Evolutionary conservation across 2,329 filamentous ascomycete species (phyloP).

Genomic region (Thelonectria olida): DNA sequence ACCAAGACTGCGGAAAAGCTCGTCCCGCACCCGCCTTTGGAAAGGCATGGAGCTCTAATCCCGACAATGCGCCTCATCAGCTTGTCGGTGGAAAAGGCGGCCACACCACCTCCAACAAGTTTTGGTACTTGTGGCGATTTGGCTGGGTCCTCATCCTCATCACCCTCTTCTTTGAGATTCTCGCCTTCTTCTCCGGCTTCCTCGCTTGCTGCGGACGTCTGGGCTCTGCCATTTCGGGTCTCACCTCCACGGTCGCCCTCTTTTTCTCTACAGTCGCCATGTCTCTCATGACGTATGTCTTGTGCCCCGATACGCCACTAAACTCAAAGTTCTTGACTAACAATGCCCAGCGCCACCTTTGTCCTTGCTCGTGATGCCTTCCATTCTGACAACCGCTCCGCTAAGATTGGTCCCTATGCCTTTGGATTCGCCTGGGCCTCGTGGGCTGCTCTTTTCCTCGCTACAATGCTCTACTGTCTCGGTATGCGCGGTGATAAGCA

Average conservation of each 20-base stretch:
- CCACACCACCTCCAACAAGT: slow-evolving; percentile 65
- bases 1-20: slow-evolving; percentile 70
- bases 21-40: slow-evolving; percentile 75
- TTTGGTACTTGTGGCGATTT: slow-evolving; percentile 89
- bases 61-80: slow-evolving; percentile 52
- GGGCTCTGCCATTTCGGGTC: slow-evolving; percentile 72
- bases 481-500: slow-evolving; percentile 63
- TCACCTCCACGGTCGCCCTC: slow-evolving; percentile 67
- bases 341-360: slow-evolving; percentile 60
- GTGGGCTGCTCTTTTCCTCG: slow-evolving; percentile 71
- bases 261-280: slow-evolving; percentile 75
- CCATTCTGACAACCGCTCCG: slow-evolving; percentile 60
- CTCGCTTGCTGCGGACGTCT: slow-evolving; percentile 77
- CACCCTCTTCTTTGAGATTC: slow-evolving; percentile 78
- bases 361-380: slow-evolving; percentile 77
- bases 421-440: slow-evolving; percentile 83
- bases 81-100: slow-evolving; percentile 63
- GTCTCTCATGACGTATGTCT: slow-evolving; percentile 77
- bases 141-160: slow-evolving; percentile 93
- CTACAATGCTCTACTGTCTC: slow-evolving; percentile 73
- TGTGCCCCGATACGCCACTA: slow-evolving; percentile 3
- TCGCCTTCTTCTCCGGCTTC: slow-evolving; percentile 74
- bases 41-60: slow-evolving; percentile 70
- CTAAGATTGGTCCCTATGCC: slow-evolving; percentile 71
- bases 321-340: slow-evolving; percentile 17